phyloP scores from a whole-genome alignment of 2,329 filamentous ascomycete genomes.

The Xylariaceae sp. region DNA sequence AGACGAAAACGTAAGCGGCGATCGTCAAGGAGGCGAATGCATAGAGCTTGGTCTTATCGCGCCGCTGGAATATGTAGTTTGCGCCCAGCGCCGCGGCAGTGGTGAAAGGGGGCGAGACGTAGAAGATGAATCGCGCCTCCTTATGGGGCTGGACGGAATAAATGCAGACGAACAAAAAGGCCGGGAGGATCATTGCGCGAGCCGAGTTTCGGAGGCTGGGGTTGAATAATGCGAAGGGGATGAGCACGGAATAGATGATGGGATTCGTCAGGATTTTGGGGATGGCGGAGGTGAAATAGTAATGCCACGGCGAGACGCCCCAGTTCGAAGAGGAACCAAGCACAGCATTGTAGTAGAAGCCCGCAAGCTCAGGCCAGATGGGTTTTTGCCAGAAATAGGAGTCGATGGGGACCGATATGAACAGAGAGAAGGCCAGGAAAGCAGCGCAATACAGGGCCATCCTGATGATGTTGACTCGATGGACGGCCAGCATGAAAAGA shows the following conservation, averaged over 20 bases:
- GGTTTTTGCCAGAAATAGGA: conserved; percentile 88
- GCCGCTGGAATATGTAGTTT: conserved; percentile 61
- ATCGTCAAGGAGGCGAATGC: conserved; percentile 50
- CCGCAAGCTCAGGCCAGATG: conserved; percentile 85
- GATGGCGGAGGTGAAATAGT: conserved; percentile 76
- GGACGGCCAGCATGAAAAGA: conserved; percentile 52
- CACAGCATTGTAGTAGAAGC: conserved; percentile 87
- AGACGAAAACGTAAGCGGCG: conserved; percentile 53
- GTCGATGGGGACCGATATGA: conserved; percentile 69
- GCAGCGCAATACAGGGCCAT: conserved; percentile 62
- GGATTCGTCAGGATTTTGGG: conserved; percentile 84
- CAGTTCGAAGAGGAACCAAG: conserved; percentile 77
- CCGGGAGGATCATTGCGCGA: conserved; percentile 55
- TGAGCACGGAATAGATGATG: conserved; percentile 51
- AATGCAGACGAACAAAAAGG: conserved; percentile 65
- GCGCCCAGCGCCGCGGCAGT: conserved; percentile 70
- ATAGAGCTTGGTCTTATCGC: conserved; percentile 56
- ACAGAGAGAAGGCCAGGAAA: conserved; percentile 62
- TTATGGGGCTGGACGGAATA: conserved; percentile 94
- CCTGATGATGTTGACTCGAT: conserved; percentile 20
- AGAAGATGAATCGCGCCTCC: conserved; percentile 92
- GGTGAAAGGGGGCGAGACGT: conserved; percentile 75
- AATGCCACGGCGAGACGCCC: conserved; percentile 81
- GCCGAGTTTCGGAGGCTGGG: conserved; percentile 42
- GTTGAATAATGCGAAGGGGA: conserved; percentile 47